These are phyloP conservation scores for Leishmania guyanensis DNA, from an alignment of 208 protist genomes.

Conservation along the genomic window DNA sequence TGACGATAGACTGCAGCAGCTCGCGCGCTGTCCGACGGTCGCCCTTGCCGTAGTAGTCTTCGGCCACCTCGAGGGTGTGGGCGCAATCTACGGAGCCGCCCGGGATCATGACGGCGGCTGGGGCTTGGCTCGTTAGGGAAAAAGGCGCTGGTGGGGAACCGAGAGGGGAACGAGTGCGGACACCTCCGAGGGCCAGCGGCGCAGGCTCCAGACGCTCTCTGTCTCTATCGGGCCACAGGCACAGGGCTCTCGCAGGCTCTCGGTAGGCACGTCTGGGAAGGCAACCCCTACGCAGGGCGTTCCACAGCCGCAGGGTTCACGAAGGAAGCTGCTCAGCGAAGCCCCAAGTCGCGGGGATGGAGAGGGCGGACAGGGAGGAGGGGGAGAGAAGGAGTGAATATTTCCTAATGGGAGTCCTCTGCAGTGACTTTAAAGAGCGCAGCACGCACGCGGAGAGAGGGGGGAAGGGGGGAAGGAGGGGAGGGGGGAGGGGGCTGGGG, in stretches of 20 bases:
- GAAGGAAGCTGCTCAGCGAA: background rate
- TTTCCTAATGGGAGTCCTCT: background rate
- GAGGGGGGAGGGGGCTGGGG: background rate
- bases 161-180: background rate
- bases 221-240: background rate
- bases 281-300: background rate
- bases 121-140: background rate
- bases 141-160: background rate
- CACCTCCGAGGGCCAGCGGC: background rate
- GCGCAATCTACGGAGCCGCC: conserved; percentile 22
- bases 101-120: conserved; percentile 1
- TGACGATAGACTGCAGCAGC: conserved; percentile 57
- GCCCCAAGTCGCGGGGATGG: background rate
- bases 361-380: background rate
- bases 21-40: conserved; percentile 57
- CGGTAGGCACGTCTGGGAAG: background rate
- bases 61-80: conserved; percentile 48
- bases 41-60: conserved; percentile 59
- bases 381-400: background rate
- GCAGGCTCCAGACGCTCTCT: background rate
- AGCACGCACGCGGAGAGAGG: background rate
- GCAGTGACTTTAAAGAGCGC: background rate
- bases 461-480: background rate
- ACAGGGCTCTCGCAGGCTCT: background rate
- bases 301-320: background rate